Base-by-base conservation (phyloP, 129 eudicot species). In the Mikania micrantha region DNA sequence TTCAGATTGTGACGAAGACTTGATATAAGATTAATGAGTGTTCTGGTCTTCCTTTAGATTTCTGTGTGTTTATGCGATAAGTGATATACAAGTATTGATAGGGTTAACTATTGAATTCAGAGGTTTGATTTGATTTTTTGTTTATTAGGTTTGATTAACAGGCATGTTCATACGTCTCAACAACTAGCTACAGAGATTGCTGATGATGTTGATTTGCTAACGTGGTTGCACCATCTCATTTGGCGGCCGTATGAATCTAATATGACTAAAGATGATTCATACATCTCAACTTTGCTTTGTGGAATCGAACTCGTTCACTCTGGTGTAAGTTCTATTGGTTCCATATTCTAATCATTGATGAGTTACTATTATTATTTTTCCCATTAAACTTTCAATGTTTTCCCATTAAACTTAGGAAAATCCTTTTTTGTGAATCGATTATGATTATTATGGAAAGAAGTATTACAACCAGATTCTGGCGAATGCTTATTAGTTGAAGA, bases 261-360 rank as follows among this genome's bases (percentile, higher is more conserved):
- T 72, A 88, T 91, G 95, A 85, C 90, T 5, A 84, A 84, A 60
- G 82, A 83, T 12, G 98, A 91, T 72, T 91, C 98, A 3, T 91
- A 85, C 57, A 53, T 91, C 40, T 91, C 98, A 47, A 91, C 98
- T 70, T 78, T 91, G 74, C 96, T 91, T 9, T 91, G 98, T 69
- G 98, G 96, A 60, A 91, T 91, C 13, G 98, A 91, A 67, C 98
- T 91, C 57, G 82, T 91, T 77, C 98, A 88, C 85, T 91, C 98
- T 19, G 96, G 98, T 71, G 98, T 91, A 72, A 53, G 88, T 41
- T 58, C 21, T 42, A 6, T 22, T 10, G 59, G 61, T 48, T 56
- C 57, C 44, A 8, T 42, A 71, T 59, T 56, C 24, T 49, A 68
- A 15, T 17, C 5, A 65, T 16, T 17, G 12, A n/a, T n/a, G n/a